Conservation (phyloP, 2,329 filamentous ascomycete genomes). For the Chaetomium sp. region DNA sequence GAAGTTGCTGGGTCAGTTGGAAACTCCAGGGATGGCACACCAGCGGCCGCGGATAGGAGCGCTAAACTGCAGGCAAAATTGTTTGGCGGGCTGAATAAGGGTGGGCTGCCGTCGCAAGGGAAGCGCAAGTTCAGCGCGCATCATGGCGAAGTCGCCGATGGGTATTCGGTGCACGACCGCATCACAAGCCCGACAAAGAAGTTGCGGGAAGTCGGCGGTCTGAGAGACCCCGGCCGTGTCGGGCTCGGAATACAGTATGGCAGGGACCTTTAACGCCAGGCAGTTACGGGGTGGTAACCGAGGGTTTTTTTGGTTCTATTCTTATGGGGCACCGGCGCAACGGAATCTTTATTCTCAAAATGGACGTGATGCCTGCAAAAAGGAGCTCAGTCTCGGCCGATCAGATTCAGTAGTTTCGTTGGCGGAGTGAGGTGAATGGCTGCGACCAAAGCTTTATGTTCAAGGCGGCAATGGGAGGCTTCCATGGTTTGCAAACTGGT, state of each 20-base stretch:
- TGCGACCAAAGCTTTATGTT: neutral
- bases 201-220: conserved; percentile 47
- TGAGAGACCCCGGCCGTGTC: conserved; percentile 45
- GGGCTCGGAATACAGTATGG: conserved; percentile 58
- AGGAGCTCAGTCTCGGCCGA: neutral
- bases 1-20: conserved; percentile 50
- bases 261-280: conserved; percentile 26
- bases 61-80: conserved; percentile 56
- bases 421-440: neutral
- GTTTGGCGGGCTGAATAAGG: conserved; percentile 49
- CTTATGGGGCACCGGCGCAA: neutral
- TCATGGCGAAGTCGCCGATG: conserved; percentile 32
- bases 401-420: neutral
- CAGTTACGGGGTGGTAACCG: too few species aligned
- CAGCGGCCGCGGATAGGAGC: conserved; percentile 49
- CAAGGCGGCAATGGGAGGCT: neutral
- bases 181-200: conserved; percentile 56
- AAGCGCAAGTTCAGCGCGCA: conserved; percentile 55
- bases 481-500: neutral
- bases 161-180: conserved; percentile 40
- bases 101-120: conserved; percentile 41
- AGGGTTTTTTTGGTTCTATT: neutral
- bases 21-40: conserved; percentile 49
- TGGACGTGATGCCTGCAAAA: neutral
- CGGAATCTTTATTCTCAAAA: conserved; percentile 1